Base-by-base conservation (phyloP, 75 land plant species). In the Chamaecyparis obtusa region DNA sequence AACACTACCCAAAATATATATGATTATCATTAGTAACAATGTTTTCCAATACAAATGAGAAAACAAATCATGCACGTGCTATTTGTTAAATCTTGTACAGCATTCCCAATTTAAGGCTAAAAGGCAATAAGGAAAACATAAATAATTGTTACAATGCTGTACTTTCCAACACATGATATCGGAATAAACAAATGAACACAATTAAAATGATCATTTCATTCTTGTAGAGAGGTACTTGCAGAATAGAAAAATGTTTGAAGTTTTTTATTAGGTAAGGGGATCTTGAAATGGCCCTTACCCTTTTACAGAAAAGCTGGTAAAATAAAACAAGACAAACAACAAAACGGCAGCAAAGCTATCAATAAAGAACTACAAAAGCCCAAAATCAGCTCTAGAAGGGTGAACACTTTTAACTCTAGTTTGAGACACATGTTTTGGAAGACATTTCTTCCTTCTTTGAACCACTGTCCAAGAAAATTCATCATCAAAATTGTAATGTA, bases 1-100 rank as follows among this genome's bases (percentile, higher is more conserved):
- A 57, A 95, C 90, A 88, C 99, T 98, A 93, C 86, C 83, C 33
- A 72, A 93, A 85, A 64, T n/a, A 37, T 24, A 48, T 49, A 56
- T 15, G 82, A n/a, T 83, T 19, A 69, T 21, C 16, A 83, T 60
- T 4, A 36, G 39, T 56, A 78, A 78, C 24, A 41, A 78, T 21
- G 21, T 19, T 78, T 78, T 78, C 44, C 9, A 78, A 78, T 41
- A 44, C 0, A 44, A 19, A 19, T 37, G 39, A 36, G 81, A 16
- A 41, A 78, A 37, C 37, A 78, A 41, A 78, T 39, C n/a, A 78
- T 9, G 24, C 39, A 77, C 80, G 16, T 37, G 37, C 7, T 24
- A 77, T 77, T 35, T 57, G 24, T 57, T 5, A 15, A 57, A 15
- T 57, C 9, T 57, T 57, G 24, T 57, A 57, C 64, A 57, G 24